Evolutionary conservation across 1,284 basidiomycete genomes (phyloP).

Genomic region (Golubevia sp.): DNA sequence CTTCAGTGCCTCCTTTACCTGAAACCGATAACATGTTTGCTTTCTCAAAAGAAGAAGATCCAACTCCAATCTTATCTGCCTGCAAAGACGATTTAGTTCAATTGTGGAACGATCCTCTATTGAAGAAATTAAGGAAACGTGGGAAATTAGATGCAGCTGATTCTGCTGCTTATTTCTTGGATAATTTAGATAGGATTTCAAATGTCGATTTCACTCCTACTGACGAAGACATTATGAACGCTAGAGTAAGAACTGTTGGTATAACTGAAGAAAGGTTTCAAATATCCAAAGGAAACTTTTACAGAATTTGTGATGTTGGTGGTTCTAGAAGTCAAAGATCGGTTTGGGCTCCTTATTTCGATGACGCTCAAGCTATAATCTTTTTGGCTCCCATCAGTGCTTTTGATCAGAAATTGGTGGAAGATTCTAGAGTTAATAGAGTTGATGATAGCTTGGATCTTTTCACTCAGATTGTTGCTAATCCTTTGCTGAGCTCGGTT

Average conservation of each 20-base stretch:
- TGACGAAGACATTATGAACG: slow-evolving; percentile 38
- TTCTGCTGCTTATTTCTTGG: slow-evolving; percentile 17
- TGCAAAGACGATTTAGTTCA: background rate
- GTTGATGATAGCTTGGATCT: slow-evolving; percentile 25
- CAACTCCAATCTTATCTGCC: background rate
- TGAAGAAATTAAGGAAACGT: background rate
- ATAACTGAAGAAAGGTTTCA: slow-evolving; percentile 27
- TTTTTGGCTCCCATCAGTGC: slow-evolving; percentile 41
- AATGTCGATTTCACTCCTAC: slow-evolving; percentile 11
- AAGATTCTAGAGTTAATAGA: slow-evolving; percentile 25
- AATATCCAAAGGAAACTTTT: slow-evolving; percentile 17
- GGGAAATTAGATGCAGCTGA: slow-evolving; percentile 5
- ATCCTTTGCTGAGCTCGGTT: slow-evolving; percentile 17
- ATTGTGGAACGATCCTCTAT: slow-evolving; percentile 4
- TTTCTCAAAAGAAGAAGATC: background rate
- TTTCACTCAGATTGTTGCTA: slow-evolving; percentile 23
- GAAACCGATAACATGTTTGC: background rate
- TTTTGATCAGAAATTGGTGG: slow-evolving; percentile 31
- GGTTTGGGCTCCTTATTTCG: slow-evolving; percentile 30
- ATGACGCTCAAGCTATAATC: slow-evolving; percentile 29
- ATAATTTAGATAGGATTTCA: slow-evolving; percentile 20
- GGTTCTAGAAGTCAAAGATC: slow-evolving; percentile 24
- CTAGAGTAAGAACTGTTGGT: slow-evolving; percentile 38
- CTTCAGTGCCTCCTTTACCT: background rate
- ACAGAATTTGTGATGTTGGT: slow-evolving; percentile 40